Evolutionary conservation across 495 filamentous ascomycete genomes (phyloP).

Genomic region (Platismatia glauca): DNA sequence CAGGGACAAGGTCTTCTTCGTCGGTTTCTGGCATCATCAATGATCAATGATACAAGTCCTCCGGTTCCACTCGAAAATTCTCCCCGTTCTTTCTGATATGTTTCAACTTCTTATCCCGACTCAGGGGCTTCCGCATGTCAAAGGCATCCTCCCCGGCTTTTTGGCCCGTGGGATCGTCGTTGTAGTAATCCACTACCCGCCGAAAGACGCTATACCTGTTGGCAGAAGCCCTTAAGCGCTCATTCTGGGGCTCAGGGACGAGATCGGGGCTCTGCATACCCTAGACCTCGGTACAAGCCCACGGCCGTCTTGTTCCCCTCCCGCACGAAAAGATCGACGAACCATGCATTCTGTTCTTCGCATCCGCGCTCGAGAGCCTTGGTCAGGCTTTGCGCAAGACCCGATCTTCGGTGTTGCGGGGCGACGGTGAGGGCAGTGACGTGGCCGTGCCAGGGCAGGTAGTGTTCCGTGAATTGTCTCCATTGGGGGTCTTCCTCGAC

Average conservation of each 20-base stretch:
- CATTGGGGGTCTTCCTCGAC: slow-evolving; percentile 75
- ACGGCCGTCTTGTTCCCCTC: slow-evolving; percentile 81
- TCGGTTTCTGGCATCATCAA: slow-evolving; percentile 5
- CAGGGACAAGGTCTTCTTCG: neutral
- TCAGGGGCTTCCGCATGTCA: slow-evolving; percentile 91
- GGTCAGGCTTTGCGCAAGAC: slow-evolving; percentile 72
- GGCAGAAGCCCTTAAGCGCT: neutral
- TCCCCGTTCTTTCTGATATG: slow-evolving; percentile 79
- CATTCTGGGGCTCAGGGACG: neutral
- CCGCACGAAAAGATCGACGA: slow-evolving; percentile 89
- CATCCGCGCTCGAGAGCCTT: slow-evolving; percentile 69
- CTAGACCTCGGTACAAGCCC: slow-evolving; percentile 80
- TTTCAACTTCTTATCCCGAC: slow-evolving; percentile 65
- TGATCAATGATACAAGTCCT: slow-evolving; percentile 59
- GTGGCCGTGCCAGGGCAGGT: slow-evolving; percentile 94
- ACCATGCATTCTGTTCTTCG: slow-evolving; percentile 78
- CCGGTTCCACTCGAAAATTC: slow-evolving; percentile 66
- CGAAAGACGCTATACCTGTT: slow-evolving; percentile 68
- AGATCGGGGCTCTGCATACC: slow-evolving; percentile 40
- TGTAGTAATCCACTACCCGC: slow-evolving; percentile 84
- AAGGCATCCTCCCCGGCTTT: slow-evolving; percentile 73
- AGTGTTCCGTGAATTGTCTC: slow-evolving; percentile 65
- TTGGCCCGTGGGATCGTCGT: slow-evolving; percentile 57
- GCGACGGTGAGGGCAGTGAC: slow-evolving; percentile 94
- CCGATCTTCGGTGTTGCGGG: slow-evolving; percentile 72